A percentile compares a stretch with the other conserved stretches of the same genome.
Evolutionary conservation across 192 early-diverging fungal species (phyloP).

Genomic region (Backusella luteola): DNA sequence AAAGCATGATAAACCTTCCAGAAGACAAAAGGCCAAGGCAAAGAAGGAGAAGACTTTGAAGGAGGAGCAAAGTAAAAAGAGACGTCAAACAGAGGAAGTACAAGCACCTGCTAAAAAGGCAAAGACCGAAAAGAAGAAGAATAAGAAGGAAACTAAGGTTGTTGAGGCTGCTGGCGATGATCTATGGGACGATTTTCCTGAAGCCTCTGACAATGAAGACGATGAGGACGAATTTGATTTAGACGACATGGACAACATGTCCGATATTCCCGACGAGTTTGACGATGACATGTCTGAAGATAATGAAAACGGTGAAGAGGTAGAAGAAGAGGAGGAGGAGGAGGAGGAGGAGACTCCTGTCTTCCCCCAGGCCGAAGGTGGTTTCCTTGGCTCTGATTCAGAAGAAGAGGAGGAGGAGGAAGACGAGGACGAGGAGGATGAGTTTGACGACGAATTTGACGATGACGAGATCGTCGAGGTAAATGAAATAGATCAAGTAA

Average conservation of each 20-base stretch:
- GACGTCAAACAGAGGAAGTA: constrained; percentile 4
- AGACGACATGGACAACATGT: constrained; percentile 20
- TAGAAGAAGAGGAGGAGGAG: constrained; percentile 44
- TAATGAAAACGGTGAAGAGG: constrained; percentile 32
- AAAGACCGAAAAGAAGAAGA: constrained; percentile 13
- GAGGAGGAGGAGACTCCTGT: constrained; percentile 44
- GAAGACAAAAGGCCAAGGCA: constrained; percentile 8
- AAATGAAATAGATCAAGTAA: constrained; percentile 6
- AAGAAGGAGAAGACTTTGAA: not conserved
- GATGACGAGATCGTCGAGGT: constrained; percentile 35
- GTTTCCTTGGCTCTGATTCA: constrained; percentile 30
- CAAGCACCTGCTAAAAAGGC: constrained; percentile 20
- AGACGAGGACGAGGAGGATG: constrained; percentile 35
- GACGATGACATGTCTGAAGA: constrained; percentile 23
- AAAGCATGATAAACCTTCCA: not conserved
- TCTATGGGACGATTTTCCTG: constrained; percentile 23
- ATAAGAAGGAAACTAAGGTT: constrained; percentile 4
- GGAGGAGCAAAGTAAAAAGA: not conserved
- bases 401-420: constrained; percentile 25
- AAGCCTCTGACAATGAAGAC: constrained; percentile 41
- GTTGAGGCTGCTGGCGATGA: constrained; percentile 11
- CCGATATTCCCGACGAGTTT: constrained; percentile 35
- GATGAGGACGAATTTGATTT: constrained; percentile 35
- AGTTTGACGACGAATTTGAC: constrained; percentile 26
- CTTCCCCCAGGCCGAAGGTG: constrained; percentile 21